Evolutionary conservation across 192 early-diverging fungal species (phyloP), one percentile per base, ranked within the genome.

Genomic region (Haplosporangium gracile): DNA sequence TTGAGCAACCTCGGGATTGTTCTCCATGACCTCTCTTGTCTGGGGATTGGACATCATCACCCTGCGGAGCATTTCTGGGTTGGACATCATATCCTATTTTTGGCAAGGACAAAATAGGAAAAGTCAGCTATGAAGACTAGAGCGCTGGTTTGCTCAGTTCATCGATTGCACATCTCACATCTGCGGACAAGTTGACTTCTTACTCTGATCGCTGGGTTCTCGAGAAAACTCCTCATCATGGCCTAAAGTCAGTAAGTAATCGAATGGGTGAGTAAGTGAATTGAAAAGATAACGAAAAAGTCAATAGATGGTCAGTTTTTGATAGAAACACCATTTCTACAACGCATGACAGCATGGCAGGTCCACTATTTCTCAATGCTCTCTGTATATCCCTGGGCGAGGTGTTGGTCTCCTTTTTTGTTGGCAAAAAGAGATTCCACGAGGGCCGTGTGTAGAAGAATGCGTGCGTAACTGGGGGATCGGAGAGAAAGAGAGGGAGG

Each of bases 1-100:
- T 75, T 93, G 92, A 16, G 91, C 92, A 47, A 94, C 86, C 68
- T 94, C 93, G 39, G 93, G 93, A 65, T 94, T 92, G 63, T 90
- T 88, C 51, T 94, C 93, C 69, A 93, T 88, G 83, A 93, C 88
- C 43, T 89, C 81, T 45, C 89, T 70, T 80, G 92, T 93, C 47
- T 92, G 90, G 26, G 92, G 92, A 72, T 93, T 92, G 38, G 89
- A 85, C 92, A 93, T 93, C 81, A 93, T 90, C 75, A 93, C 92
- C 42, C 90, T 89, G 71, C 91, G 88, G 75, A 93, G 89, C 43
- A 93, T 82, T 53, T 93, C 92, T 79, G 87, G 89, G 77, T 89
- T 89, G 26, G 89, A 82, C 68, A 89, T 80, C 68, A 89, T 71
- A 39, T 89, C 85, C 89, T 89, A 77, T 74, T 71, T 34, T 20